These are phyloP conservation scores for Aspergillus niger DNA, from an alignment of 2,329 filamentous ascomycete genomes.

Conservation along the genomic window DNA sequence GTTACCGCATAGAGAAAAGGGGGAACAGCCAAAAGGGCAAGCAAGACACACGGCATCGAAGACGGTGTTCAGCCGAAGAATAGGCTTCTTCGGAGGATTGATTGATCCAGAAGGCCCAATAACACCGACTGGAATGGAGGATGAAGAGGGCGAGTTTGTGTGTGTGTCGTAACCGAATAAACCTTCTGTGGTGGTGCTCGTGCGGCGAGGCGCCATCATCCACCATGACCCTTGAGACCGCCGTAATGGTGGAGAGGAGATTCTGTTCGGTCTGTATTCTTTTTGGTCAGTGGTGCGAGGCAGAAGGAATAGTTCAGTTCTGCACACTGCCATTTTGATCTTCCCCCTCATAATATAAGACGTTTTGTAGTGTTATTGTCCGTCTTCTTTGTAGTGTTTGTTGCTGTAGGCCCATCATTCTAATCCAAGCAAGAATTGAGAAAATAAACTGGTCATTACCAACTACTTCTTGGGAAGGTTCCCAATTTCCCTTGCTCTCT, in stretches of 20 bases:
- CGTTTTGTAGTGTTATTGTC: too few relatives aligned
- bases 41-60: not conserved
- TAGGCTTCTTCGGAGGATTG: not conserved
- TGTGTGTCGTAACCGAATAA: conserved; percentile 15
- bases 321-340: too few relatives aligned
- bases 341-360: too few relatives aligned
- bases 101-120: conserved; percentile 5
- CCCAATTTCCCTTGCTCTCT: not conserved
- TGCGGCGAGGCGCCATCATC: conserved; percentile 9
- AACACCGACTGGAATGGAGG: not conserved
- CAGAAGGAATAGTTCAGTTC: too few relatives aligned
- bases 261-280: not conserved
- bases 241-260: not conserved
- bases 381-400: too few relatives aligned
- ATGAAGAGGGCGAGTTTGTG: not conserved
- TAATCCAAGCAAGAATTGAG: too few relatives aligned
- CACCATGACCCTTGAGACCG: not conserved
- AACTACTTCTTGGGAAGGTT: too few relatives aligned
- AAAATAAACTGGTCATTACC: too few relatives aligned
- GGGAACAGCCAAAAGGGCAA: not conserved
- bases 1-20: not conserved
- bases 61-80: not conserved
- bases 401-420: too few relatives aligned
- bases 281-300: too few relatives aligned
- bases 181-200: conserved; percentile 14